A percentile compares a stretch with the other conserved stretches of the same genome.
Evolutionary conservation across 1,284 basidiomycete species (phyloP).

Genomic region (Psilocybe mexicana): DNA sequence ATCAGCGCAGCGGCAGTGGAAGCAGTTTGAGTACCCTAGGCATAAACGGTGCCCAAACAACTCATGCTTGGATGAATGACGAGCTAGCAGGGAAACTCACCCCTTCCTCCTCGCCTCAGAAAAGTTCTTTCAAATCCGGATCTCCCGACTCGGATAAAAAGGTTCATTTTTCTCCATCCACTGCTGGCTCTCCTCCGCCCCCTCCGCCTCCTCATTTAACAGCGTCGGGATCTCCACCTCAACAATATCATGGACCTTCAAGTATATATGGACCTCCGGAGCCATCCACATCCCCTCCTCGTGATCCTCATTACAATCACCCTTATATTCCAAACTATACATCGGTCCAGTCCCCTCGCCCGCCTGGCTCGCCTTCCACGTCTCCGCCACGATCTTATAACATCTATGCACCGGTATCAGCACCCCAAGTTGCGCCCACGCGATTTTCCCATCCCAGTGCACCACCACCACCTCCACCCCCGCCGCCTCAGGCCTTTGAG

Average conservation of each 20-base stretch:
- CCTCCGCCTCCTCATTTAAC: constrained; percentile 26
- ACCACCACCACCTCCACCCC: constrained; percentile 20
- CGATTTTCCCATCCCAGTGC: constrained; percentile 11
- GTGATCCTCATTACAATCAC: constrained; percentile 1
- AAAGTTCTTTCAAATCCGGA: constrained; percentile 23
- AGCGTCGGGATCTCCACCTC: constrained; percentile 17
- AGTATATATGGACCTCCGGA: constrained; percentile 26
- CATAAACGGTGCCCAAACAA: constrained; percentile 18
- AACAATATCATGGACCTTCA: constrained; percentile 24
- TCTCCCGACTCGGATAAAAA: constrained; percentile 34
- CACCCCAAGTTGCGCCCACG: constrained; percentile 5
- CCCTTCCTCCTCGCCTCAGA: constrained; percentile 22
- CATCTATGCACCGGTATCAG: constrained; percentile 12
- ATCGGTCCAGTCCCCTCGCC: constrained; percentile 7
- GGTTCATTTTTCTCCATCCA: constrained; percentile 51
- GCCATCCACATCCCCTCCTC: constrained; percentile 11
- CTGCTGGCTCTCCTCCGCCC: constrained; percentile 33
- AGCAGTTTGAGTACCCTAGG: constrained; percentile 28
- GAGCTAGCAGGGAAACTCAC: constrained; percentile 26
- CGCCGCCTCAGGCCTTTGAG: constrained; percentile 38
- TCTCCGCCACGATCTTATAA: constrained; percentile 19
- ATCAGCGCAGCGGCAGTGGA: constrained; percentile 31
- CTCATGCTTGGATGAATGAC: constrained; percentile 27
- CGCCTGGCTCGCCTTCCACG: constrained; percentile 11
- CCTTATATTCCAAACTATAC: constrained; percentile 12